A percentile compares a stretch with the other conserved stretches of the same genome.
These are phyloP conservation scores for Citrus trifoliata DNA, from an alignment of 345 rosid species.

Conservation along the genomic window DNA sequence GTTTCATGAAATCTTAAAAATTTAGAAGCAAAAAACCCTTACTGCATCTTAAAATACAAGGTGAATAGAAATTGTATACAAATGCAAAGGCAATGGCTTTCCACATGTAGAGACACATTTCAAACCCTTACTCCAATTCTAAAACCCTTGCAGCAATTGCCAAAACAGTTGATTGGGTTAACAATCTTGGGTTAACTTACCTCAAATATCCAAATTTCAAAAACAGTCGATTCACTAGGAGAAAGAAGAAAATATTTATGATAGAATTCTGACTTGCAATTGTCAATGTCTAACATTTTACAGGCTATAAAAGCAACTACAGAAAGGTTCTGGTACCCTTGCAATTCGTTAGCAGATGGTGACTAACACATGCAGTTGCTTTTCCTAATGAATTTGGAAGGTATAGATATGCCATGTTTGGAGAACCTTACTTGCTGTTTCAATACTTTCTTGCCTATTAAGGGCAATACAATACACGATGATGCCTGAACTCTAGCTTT, in stretches of 20 bases:
- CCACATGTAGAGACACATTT: neutral
- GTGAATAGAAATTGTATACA: neutral
- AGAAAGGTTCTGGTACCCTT: neutral
- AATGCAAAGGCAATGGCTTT: neutral
- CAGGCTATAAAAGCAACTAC: neutral
- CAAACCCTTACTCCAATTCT: neutral
- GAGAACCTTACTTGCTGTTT: conserved; percentile 59
- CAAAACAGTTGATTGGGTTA: neutral
- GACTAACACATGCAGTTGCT: neutral
- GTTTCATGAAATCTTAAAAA: neutral
- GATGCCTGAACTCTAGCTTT: conserved; percentile 70
- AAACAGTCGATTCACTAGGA: neutral
- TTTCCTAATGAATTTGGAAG: neutral
- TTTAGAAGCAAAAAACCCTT: neutral
- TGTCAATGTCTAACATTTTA: neutral
- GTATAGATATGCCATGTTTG: neutral
- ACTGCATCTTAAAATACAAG: neutral
- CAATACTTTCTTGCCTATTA: conserved; percentile 67
- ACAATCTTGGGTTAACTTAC: neutral
- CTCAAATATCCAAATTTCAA: neutral
- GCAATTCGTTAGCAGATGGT: neutral
- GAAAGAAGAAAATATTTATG: neutral
- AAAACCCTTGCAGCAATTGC: neutral
- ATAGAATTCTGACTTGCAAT: neutral
- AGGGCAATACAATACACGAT: conserved; percentile 55